Evolutionary conservation across 805 yeast genomes (phyloP), one percentile per base, ranked within the genome.

Genomic region (Suhomyces prunicola): DNA sequence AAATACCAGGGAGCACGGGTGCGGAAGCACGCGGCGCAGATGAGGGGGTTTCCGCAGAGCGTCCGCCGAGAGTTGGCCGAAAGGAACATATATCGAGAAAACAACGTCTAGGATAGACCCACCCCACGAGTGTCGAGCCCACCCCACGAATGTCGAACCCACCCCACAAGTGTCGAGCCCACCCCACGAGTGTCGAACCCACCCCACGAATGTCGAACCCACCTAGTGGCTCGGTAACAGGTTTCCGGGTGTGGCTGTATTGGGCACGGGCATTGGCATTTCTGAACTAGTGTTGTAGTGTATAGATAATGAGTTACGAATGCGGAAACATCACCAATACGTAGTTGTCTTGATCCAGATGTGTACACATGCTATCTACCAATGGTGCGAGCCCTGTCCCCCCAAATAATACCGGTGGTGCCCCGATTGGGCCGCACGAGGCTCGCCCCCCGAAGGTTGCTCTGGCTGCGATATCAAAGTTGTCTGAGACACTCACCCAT

Each of bases 31-130:
- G 50, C 66, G 46, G 47, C 45, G 17, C 59, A 68, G 53, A 54
- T 69, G 23, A 58, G 54, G 23, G 71, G 69, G 35, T 60, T 68
- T 10, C 54, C 55, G 26, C 64, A 61, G 48, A 54, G 55, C 47
- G 54, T 58, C 13, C 48, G 51, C 8, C 50, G 55, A 29, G 54
- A 53, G 23, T 59, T 62, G 64, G 45, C 24, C 6, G 62, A 60
- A 41, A 44, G 66, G 46, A 55, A 53, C 8, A 56, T 60, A 22
- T 19, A 19, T 3, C 2, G 19, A 19, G 3, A 19, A 19, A 19
- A 19, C 19, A 19, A 19, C n/a, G n/a, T n/a, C n/a, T n/a, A n/a
- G n/a, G n/a, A n/a, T n/a, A n/a, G n/a, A n/a, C n/a, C n/a, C n/a
- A n/a, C n/a, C n/a, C n/a, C n/a, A n/a, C n/a, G n/a, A n/a, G n/a